Evolutionary conservation across 495 filamentous ascomycete genomes (phyloP), one percentile per base, ranked within the genome.

Genomic region (Neurospora sp.): DNA sequence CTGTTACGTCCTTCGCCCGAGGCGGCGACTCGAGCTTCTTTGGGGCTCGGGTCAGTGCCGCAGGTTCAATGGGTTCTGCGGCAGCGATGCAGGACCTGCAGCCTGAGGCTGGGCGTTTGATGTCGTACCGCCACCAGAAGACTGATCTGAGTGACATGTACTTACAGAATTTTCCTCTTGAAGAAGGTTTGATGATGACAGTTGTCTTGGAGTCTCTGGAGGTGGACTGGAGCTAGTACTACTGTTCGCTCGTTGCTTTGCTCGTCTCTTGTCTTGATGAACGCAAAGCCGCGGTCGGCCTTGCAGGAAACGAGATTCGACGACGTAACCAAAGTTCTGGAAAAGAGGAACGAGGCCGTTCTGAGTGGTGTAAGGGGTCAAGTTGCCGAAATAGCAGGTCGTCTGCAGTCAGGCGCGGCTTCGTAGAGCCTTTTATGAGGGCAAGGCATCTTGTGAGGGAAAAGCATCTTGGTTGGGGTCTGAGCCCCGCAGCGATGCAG

Each of bases 311-410:
- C n/a, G n/a, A 71, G 94, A 97, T 83, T 99, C 96, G 37, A 96
- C 90, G 70, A 99, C 96, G 79, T 93, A 98, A 48, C 96, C 96
- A 76, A 98, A 99, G 85, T 98, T 97, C 81, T 96, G 93, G 87
- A 99, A 99, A 54, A 98, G 87, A 3, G 96, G 96, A 28, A 98
- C 91, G 13, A 99, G 87, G 77, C 98, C 96, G 77, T 93, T 93
- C 81, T 97, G 94, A 31, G 94, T 94, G 3, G 96, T 99, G 85
- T 99, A 99, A 3, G 96, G 96, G 7, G 21, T 59, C 48, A 59
- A 31, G 21, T 59, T 59, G 48, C 48, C 48, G 48, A 59, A 21
- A 28, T 59, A 28, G 24, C 48, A 31, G 48, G 48, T 59, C 21
- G 48, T 59, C 48, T 59, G 48, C 48, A 59, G 48, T 21, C n/a